phyloP scores from a whole-genome alignment of 805 yeast genomes.

The Candida methanosorbosa region DNA sequence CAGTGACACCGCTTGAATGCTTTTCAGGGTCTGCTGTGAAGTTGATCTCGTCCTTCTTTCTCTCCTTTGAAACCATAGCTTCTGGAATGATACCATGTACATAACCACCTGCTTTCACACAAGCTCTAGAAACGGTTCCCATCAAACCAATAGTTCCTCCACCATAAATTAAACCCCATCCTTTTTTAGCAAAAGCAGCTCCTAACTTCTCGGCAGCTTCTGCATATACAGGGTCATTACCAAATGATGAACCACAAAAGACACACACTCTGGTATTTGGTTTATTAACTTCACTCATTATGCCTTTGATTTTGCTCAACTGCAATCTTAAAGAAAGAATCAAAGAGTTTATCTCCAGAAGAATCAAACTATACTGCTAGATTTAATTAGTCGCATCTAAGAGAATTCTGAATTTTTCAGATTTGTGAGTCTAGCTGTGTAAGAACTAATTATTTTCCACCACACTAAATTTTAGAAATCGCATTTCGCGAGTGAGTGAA shows the following conservation, averaged over 20 bases:
- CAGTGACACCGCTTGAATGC: constrained; percentile 46
- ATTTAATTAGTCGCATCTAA: no score
- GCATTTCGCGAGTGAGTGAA: no score
- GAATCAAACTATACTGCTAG: no score
- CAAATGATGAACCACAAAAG: constrained; percentile 79
- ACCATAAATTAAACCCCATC: constrained; percentile 79
- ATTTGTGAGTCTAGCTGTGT: no score
- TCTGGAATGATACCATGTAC: constrained; percentile 86
- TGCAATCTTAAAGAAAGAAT: no score
- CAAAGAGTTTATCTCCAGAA: no score
- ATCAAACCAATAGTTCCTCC: constrained; percentile 84
- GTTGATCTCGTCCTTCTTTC: constrained; percentile 20
- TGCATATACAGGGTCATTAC: constrained; percentile 42
- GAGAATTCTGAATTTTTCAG: no score
- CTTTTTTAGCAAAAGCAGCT: constrained; percentile 38
- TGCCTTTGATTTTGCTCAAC: no score
- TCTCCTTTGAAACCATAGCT: constrained; percentile 67
- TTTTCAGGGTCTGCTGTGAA: constrained; percentile 7
- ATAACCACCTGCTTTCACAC: constrained; percentile 48
- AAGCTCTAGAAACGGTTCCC: constrained; percentile 67
- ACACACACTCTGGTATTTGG: constrained; percentile 56
- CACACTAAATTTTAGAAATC: no score
- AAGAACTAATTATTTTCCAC: no score
- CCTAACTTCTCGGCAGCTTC: constrained; percentile 54
- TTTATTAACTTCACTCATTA: constrained; percentile 2